Evolutionary conservation across 2,329 filamentous ascomycete species (phyloP).

Genomic region (Neopestalotiopsis rosae): DNA sequence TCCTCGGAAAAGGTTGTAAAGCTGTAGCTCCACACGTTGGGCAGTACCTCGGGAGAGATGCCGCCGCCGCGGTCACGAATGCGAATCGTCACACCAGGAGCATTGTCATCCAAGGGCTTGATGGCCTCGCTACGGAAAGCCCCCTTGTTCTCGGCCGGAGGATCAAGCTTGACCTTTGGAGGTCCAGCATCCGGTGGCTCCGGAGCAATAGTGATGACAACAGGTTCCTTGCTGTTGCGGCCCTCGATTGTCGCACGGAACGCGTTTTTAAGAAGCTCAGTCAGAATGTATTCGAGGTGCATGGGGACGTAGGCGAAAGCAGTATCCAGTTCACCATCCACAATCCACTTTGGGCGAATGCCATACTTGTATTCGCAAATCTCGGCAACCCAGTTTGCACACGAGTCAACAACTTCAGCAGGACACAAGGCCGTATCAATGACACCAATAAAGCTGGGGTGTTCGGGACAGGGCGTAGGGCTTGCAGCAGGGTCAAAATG

Average conservation of each 20-base stretch:
- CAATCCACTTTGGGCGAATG: constrained; percentile 77
- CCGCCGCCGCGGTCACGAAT: constrained; percentile 96
- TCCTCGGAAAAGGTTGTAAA: constrained; percentile 92
- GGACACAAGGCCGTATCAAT: constrained; percentile 91
- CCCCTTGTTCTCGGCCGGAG: constrained; percentile 44
- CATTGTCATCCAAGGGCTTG: constrained; percentile 64
- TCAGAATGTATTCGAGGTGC: constrained; percentile 96
- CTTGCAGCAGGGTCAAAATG: constrained; percentile 64
- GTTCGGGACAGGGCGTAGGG: constrained; percentile 55
- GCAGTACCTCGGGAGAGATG: constrained; percentile 81
- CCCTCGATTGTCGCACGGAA: constrained; percentile 92
- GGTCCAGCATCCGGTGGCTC: constrained; percentile 51
- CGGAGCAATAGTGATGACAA: constrained; percentile 91
- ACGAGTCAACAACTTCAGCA: constrained; percentile 79
- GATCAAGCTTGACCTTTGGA: constrained; percentile 38
- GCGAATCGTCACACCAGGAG: constrained; percentile 89
- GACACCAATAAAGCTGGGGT: constrained; percentile 83
- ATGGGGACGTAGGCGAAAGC: constrained; percentile 93
- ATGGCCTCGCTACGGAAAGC: constrained; percentile 54
- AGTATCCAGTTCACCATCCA: constrained; percentile 87
- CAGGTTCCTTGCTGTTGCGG: constrained; percentile 76
- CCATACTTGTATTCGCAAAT: constrained; percentile 98
- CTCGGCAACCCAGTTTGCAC: constrained; percentile 89
- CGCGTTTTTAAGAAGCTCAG: constrained; percentile 94
- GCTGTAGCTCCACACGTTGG: constrained; percentile 94